Conservation (phyloP, 2,329 filamentous ascomycete genomes). For the Fusarium protoensiforme region DNA sequence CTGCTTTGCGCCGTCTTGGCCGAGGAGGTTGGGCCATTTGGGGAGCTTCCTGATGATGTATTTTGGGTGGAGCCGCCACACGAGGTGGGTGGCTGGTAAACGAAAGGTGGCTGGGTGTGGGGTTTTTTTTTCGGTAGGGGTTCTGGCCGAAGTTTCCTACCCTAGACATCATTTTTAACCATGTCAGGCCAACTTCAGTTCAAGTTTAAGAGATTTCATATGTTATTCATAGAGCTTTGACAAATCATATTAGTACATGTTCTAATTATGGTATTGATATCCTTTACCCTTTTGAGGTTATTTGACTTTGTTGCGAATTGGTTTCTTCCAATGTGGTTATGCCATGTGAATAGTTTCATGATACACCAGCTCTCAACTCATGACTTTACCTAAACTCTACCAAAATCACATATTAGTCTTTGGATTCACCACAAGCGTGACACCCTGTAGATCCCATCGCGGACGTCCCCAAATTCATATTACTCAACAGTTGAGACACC, state of each 20-base stretch:
- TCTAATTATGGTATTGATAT: no score
- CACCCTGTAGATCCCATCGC: no score
- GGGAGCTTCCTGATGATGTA: neutral
- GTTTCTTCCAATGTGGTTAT: neutral
- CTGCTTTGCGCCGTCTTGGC: constrained; percentile 3
- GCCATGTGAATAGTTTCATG: neutral
- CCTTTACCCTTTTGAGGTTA: no score
- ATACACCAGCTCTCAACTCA: neutral
- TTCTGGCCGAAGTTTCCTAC: neutral
- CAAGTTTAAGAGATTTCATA: neutral
- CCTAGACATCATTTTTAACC: neutral
- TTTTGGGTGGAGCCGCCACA: neutral
- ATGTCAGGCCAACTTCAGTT: neutral
- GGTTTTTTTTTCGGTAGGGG: neutral
- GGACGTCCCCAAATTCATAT: neutral
- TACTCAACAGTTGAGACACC: neutral
- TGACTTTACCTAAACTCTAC: neutral
- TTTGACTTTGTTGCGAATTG: neutral
- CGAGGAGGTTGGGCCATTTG: neutral
- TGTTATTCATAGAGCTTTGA: neutral
- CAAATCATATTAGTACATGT: neutral
- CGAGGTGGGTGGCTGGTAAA: neutral
- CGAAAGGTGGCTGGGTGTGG: neutral
- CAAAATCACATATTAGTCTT: no score
- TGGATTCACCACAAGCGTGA: neutral